These are phyloP conservation scores for Thymus quinquecostatus DNA, from an alignment of 257 asterid genomes.

Conservation along the genomic window DNA sequence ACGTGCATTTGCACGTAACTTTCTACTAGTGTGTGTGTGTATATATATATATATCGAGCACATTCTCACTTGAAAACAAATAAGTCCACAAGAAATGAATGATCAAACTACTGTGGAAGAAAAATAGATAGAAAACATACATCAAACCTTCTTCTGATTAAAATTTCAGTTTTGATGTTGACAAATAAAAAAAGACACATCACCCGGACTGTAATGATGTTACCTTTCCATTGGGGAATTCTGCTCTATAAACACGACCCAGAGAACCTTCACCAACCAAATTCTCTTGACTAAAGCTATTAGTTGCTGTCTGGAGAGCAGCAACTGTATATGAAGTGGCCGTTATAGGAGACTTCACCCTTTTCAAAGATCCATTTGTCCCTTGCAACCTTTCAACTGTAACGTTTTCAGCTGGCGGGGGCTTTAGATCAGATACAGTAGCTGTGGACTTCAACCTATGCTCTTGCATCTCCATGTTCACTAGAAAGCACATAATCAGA, in stretches of 20 bases:
- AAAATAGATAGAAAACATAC: slow-evolving; percentile 1
- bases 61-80: slow-evolving; percentile 4
- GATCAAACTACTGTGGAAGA: not conserved
- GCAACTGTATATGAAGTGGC: slow-evolving; percentile 87
- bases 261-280: slow-evolving; percentile 95
- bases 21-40: no score
- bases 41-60: not conserved
- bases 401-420: slow-evolving; percentile 69
- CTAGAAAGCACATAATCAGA: slow-evolving; percentile 43
- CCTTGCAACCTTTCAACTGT: slow-evolving; percentile 67
- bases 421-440: slow-evolving; percentile 60
- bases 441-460: slow-evolving; percentile 58
- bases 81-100: slow-evolving; percentile 11
- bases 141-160: slow-evolving; percentile 2
- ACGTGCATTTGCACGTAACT: no score
- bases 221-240: slow-evolving; percentile 90
- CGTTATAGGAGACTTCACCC: slow-evolving; percentile 73
- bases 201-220: slow-evolving; percentile 21
- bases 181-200: slow-evolving; percentile 18
- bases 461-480: slow-evolving; percentile 67
- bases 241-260: slow-evolving; percentile 96
- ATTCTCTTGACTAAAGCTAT: slow-evolving; percentile 95
- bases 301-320: slow-evolving; percentile 84
- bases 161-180: not conserved
- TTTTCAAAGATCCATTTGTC: slow-evolving; percentile 73